phyloP scores from a whole-genome alignment of 164 flowering plant genomes.

The Annona squamosa region DNA sequence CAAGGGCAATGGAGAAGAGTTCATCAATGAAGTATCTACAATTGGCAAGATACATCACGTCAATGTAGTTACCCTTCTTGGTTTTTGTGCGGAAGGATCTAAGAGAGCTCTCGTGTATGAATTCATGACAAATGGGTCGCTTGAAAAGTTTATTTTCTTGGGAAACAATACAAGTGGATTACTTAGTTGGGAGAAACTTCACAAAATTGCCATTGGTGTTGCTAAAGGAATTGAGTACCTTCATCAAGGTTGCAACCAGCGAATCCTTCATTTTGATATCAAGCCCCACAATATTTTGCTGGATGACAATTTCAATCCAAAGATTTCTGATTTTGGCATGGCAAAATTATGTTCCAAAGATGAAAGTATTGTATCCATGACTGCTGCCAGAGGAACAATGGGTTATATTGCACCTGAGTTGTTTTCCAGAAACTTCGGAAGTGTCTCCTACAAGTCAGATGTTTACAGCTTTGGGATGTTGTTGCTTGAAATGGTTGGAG shows the following conservation, averaged over 20 bases:
- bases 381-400: constrained; percentile 4
- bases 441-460: constrained; percentile 9
- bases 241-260: constrained; percentile 11
- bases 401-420: constrained; percentile 13
- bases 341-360: constrained; percentile 6
- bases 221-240: constrained; percentile 11
- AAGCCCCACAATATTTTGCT: constrained; percentile 11
- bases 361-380: not conserved
- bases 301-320: constrained; percentile 10
- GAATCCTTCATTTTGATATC: constrained; percentile 17
- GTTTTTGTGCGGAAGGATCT: constrained; percentile 7
- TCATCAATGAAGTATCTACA: constrained; percentile 11
- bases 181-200: constrained; percentile 6
- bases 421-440: constrained; percentile 5
- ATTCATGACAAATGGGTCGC: constrained; percentile 8
- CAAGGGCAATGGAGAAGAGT: constrained; percentile 4
- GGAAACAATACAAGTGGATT: not conserved
- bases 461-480: constrained; percentile 11
- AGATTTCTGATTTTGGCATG: constrained; percentile 15
- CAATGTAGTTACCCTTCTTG: constrained; percentile 6
- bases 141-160: constrained; percentile 6
- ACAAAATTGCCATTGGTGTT: constrained; percentile 2
- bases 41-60: constrained; percentile 9
- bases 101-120: constrained; percentile 9
- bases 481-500: constrained; percentile 9